Base-by-base conservation (phyloP, 805 yeast species). In the Candida khao-thaluensis region DNA sequence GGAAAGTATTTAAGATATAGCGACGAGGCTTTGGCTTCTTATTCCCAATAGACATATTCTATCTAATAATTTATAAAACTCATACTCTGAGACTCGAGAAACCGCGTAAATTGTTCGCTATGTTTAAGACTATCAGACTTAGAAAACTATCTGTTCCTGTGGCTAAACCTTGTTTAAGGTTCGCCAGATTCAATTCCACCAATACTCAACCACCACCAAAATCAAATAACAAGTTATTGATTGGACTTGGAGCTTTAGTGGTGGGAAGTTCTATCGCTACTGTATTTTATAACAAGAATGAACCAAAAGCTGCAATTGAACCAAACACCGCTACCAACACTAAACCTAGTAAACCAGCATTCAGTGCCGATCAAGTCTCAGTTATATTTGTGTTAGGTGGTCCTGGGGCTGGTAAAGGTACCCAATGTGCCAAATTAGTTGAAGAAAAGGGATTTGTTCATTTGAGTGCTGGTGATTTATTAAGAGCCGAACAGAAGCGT, bases 391-490 rank as follows among this genome's bases (percentile, higher is more conserved):
- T 91, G 14, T 76, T 91, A 22, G 99, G 99, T 30, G 98, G 98
- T 3, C 98, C 98, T 4, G 98, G 98, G 15, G 86, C 95, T 20
- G 98, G 99, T 30, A 93, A 93, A 59, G 98, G 99, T 41, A 91
- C 99, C 1, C 99, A 91, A 64, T 87, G 97, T 69, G 83, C 82
- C 22, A 85, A 79, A 56, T 72, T 91, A 41, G 97, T 91, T 30
- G 64, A 74, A 15, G 86, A 89, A 52, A 84, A 77, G 58, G 80
- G 82, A 12, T 93, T 90, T 61, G 82, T 84, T 22, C 99, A 91
- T 59, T 68, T 91, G 30, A 81, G 95, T 26, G 99, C 99, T n/a
- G 99, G 99, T 34, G 99, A 91, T 60, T 75, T 93, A 51, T 72
- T 91, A 50, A 78, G 99, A 54, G 96, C 89, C 7, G 99, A 91